A percentile compares a stretch with the other conserved stretches of the same genome.
These are phyloP conservation scores for Salix brachista DNA, from an alignment of 345 rosid genomes.

Conservation along the genomic window DNA sequence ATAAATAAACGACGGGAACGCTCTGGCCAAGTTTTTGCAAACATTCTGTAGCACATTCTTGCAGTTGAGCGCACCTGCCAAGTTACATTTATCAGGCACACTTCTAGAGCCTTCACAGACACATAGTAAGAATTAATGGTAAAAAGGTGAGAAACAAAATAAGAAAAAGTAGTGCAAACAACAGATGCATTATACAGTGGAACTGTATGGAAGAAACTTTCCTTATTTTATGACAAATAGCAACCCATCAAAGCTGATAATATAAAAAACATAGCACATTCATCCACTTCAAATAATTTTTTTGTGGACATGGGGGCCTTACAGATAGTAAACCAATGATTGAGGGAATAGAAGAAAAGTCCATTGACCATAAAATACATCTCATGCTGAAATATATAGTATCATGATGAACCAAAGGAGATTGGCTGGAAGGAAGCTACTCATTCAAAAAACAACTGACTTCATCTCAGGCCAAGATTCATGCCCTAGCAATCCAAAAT, in stretches of 20 bases:
- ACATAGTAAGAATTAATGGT: background rate
- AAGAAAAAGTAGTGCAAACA: background rate
- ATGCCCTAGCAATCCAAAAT: too few relatives aligned
- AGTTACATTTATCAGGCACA: background rate
- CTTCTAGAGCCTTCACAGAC: background rate
- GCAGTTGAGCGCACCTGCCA: slow-evolving; percentile 92
- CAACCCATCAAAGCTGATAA: background rate
- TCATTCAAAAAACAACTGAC: too few relatives aligned
- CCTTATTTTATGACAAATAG: background rate
- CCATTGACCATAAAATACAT: too few relatives aligned
- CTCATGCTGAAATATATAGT: too few relatives aligned
- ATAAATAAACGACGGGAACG: slow-evolving; percentile 92
- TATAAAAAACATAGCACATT: background rate
- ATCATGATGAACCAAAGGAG: too few relatives aligned
- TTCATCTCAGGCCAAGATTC: too few relatives aligned
- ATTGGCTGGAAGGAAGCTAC: too few relatives aligned
- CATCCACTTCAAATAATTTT: background rate
- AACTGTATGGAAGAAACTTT: background rate
- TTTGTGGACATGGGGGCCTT: too few relatives aligned
- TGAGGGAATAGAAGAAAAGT: too few relatives aligned
- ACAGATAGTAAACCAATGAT: too few relatives aligned
- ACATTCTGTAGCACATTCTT: slow-evolving; percentile 97
- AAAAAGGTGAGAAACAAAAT: background rate
- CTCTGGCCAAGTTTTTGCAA: slow-evolving; percentile 97
- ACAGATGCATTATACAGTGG: background rate